These are phyloP conservation scores for Cenococcum geophilum DNA, from an alignment of 495 filamentous ascomycete genomes.

Conservation along the genomic window DNA sequence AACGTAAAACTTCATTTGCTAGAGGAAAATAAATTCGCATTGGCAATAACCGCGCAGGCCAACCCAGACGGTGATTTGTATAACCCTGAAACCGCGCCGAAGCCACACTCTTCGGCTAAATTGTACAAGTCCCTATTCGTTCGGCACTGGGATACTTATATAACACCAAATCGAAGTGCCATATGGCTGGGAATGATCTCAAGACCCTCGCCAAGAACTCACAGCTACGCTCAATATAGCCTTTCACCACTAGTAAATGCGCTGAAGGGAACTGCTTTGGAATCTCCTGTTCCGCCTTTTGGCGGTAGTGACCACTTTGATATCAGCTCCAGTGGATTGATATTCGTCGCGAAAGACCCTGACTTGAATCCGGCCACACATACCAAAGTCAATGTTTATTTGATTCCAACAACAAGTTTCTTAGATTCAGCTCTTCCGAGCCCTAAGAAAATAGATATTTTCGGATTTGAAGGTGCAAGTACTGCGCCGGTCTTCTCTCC, in stretches of 20 bases:
- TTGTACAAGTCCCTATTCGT: constrained; percentile 55
- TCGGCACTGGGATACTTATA: constrained; percentile 54
- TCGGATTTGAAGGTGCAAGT: constrained; percentile 60
- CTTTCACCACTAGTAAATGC: constrained; percentile 52
- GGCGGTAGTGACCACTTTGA: constrained; percentile 56
- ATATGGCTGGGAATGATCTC: constrained; percentile 65
- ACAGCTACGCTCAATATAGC: constrained; percentile 39
- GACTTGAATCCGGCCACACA: constrained; percentile 67
- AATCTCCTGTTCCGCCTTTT: constrained; percentile 57
- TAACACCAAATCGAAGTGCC: constrained; percentile 42
- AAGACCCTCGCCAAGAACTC: constrained; percentile 35
- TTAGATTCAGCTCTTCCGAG: constrained; percentile 26
- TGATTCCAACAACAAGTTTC: constrained; percentile 56
- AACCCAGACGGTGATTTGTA: constrained; percentile 51
- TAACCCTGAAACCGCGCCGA: constrained; percentile 51
- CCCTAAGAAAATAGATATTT: constrained; percentile 44
- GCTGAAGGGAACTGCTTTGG: constrained; percentile 51
- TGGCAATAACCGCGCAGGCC: constrained; percentile 60
- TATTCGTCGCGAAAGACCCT: constrained; percentile 84
- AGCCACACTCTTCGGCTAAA: constrained; percentile 47
- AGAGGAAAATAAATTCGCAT: constrained; percentile 56
- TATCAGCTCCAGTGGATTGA: constrained; percentile 52
- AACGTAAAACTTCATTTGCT: constrained; percentile 66
- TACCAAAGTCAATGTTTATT: constrained; percentile 74
- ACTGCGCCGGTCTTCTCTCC: constrained; percentile 70